Percentiles rank a stretch among this genome's conserved stretches.
These are phyloP conservation scores for Chrysoporthe deuterocubensis DNA, from an alignment of 2,329 filamentous ascomycete species.

Conservation along the genomic window DNA sequence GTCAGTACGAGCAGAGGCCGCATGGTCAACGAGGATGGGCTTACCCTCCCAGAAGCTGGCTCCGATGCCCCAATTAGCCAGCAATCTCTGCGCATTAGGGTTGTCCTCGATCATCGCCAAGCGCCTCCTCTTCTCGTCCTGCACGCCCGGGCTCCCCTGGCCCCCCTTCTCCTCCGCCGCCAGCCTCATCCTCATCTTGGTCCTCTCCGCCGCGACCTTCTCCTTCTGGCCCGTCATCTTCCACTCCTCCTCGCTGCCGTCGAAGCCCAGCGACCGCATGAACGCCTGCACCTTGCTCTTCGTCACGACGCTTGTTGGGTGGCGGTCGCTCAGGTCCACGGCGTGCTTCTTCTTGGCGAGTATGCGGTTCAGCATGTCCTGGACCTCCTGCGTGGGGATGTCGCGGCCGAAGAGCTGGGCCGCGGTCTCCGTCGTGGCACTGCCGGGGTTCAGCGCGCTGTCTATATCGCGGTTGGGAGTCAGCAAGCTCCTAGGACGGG, in stretches of 20 bases:
- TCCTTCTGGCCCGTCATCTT: neutral
- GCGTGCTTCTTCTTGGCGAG: conserved; percentile 27
- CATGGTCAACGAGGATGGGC: neutral
- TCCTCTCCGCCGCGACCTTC: neutral
- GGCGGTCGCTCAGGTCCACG: conserved; percentile 14
- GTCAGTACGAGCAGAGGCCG: neutral
- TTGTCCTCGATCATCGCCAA: conserved; percentile 11
- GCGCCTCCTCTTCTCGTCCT: conserved; percentile 14
- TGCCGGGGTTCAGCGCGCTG: conserved; percentile 24
- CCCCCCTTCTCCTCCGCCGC: conserved; percentile 8
- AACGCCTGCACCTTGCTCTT: conserved; percentile 21
- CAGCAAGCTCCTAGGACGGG: neutral
- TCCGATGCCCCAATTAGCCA: conserved; percentile 25
- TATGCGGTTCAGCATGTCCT: conserved; percentile 23
- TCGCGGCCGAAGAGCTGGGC: conserved; percentile 19
- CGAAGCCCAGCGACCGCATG: conserved; percentile 22
- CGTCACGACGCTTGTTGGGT: conserved; percentile 8
- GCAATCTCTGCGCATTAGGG: conserved; percentile 13
- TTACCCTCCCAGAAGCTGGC: conserved; percentile 24
- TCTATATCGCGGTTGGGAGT: neutral
- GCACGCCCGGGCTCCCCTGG: conserved; percentile 4
- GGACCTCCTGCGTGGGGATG: conserved; percentile 20
- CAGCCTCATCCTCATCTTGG: conserved; percentile 13
- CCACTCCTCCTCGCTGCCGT: conserved; percentile 22
- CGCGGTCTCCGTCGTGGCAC: neutral